Conservation (phyloP, 768 basidiomycete genomes). For the Amanita rubescens region DNA sequence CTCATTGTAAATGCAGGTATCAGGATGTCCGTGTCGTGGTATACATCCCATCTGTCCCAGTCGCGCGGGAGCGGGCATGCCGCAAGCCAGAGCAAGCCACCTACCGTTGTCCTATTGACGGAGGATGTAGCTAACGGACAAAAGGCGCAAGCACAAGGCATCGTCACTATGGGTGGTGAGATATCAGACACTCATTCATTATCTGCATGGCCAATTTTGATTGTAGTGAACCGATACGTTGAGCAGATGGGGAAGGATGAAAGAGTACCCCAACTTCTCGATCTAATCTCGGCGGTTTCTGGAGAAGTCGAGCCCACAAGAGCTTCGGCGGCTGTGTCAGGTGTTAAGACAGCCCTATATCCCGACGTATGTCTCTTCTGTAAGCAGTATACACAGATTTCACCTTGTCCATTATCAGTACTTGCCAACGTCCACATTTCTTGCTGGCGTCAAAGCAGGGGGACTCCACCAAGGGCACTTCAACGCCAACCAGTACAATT, state of each 20-base stretch:
- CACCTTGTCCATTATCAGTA: slow-evolving; percentile 46
- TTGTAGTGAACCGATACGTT: slow-evolving; percentile 71
- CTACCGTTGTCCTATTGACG: slow-evolving; percentile 74
- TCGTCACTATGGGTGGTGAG: slow-evolving; percentile 57
- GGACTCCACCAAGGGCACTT: slow-evolving; percentile 89
- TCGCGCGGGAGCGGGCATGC: slow-evolving; percentile 46
- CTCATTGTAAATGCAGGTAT: no score
- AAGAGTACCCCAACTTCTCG: slow-evolving; percentile 45
- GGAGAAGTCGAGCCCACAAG: slow-evolving; percentile 58
- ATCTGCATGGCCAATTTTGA: background rate
- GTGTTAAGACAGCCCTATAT: slow-evolving; percentile 41
- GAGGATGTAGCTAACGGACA: slow-evolving; percentile 83
- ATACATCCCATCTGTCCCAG: slow-evolving; percentile 60
- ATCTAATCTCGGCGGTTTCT: slow-evolving; percentile 70
- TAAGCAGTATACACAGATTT: background rate
- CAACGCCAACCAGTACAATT: slow-evolving; percentile 93
- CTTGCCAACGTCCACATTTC: slow-evolving; percentile 58
- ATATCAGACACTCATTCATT: background rate
- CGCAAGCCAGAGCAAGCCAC: slow-evolving; percentile 34
- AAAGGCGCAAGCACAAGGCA: slow-evolving; percentile 61
- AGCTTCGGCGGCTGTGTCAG: slow-evolving; percentile 31
- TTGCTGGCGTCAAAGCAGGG: slow-evolving; percentile 81
- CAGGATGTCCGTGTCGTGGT: slow-evolving; percentile 57
- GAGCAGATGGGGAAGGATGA: slow-evolving; percentile 59
- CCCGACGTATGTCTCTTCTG: slow-evolving; percentile 49